Conservation (phyloP, 2,329 filamentous ascomycete genomes). For the Trichocomaceae sp. region DNA sequence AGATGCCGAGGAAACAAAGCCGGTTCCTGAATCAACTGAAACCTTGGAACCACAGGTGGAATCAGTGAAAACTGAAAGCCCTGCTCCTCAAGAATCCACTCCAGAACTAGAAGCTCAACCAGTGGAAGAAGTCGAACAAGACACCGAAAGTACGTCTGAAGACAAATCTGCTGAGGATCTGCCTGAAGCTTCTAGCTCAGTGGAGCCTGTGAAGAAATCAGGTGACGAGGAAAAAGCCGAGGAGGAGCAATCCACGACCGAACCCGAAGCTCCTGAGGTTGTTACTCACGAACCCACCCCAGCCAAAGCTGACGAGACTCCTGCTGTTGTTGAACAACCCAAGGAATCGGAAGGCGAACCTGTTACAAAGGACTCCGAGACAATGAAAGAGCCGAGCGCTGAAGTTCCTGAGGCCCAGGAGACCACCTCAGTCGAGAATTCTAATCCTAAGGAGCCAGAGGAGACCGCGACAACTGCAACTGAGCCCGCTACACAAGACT, state of each 20-base stretch:
- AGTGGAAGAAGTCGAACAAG: neutral
- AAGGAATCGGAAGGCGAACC: neutral
- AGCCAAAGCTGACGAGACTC: neutral
- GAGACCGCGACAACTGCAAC: neutral
- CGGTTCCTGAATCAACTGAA: neutral
- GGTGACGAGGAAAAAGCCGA: neutral
- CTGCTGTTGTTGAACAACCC: neutral
- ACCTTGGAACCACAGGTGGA: neutral
- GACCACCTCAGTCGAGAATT: neutral
- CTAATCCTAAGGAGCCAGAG: conserved; percentile 1
- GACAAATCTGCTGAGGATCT: neutral
- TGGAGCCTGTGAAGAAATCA: neutral
- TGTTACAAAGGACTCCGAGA: neutral
- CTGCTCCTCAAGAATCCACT: conserved; percentile 1
- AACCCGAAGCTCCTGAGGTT: conserved; percentile 13
- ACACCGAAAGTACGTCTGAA: neutral
- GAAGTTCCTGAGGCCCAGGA: conserved; percentile 2
- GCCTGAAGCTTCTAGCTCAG: neutral
- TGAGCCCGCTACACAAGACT: neutral
- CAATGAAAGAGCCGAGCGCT: neutral
- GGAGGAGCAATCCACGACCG: conserved; percentile 6
- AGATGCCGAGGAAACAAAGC: neutral
- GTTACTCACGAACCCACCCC: conserved; percentile 12
- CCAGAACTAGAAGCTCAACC: neutral
- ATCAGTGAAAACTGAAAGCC: neutral